phyloP scores from a whole-genome alignment of 2,329 filamentous ascomycete genomes.

The Cercospora zeina region DNA sequence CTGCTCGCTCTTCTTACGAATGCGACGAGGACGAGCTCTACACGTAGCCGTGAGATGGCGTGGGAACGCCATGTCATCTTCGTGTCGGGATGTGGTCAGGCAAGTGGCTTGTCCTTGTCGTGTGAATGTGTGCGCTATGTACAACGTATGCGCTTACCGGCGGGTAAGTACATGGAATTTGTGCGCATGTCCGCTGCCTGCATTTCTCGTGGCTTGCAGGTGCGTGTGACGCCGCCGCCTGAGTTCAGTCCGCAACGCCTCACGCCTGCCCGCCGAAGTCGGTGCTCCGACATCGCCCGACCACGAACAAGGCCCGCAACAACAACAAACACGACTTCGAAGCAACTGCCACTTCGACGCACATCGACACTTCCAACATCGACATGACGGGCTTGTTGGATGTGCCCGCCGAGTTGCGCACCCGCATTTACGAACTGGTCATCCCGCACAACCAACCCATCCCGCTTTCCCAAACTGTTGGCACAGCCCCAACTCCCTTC shows the following conservation, averaged over 20 bases:
- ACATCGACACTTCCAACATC: neutral
- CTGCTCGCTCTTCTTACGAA: neutral
- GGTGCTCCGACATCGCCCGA: conserved; percentile 13
- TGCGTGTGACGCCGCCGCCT: neutral
- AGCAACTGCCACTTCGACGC: neutral
- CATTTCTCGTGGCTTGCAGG: conserved; percentile 1
- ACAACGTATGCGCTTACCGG: neutral
- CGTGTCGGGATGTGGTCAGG: neutral
- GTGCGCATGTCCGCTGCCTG: neutral
- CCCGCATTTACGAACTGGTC: conserved; percentile 5
- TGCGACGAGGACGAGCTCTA: conserved; percentile 7
- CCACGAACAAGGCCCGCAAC: neutral
- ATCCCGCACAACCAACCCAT: conserved; percentile 9
- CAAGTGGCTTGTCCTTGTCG: neutral
- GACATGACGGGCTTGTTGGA: conserved; percentile 15
- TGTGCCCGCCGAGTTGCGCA: conserved; percentile 8
- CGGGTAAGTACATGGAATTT: neutral
- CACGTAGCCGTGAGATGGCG: neutral
- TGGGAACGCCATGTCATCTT: neutral
- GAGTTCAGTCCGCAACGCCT: conserved; percentile 3
- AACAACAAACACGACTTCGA: conserved; percentile 4
- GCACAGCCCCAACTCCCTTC: neutral
- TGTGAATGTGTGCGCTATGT: neutral
- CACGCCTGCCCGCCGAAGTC: conserved; percentile 11
- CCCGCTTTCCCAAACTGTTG: neutral